Evolutionary conservation across 495 filamentous ascomycete genomes (phyloP).

Genomic region (Aspergillus nidulans): DNA sequence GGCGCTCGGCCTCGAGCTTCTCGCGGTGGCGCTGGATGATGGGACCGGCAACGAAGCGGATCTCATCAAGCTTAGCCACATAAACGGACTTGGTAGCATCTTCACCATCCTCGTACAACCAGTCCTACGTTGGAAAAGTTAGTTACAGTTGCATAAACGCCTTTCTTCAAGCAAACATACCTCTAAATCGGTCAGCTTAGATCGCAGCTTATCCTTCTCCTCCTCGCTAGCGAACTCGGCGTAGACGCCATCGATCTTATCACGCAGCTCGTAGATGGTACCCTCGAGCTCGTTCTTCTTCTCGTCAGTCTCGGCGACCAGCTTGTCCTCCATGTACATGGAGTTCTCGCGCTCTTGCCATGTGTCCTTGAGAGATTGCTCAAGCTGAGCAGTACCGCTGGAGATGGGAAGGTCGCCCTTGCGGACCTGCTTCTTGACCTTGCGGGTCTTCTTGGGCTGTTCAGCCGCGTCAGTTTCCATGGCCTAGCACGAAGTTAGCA

Average conservation of each 20-base stretch:
- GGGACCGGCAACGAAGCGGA: slow-evolving; percentile 83
- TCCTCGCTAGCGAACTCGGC: slow-evolving; percentile 84
- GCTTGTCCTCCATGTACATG: slow-evolving; percentile 98
- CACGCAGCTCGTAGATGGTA: slow-evolving; percentile 91
- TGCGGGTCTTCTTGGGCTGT: slow-evolving; percentile 85
- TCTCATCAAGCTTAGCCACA: slow-evolving; percentile 90
- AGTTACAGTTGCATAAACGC: not conserved
- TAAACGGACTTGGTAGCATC: slow-evolving; percentile 93
- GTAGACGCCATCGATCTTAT: slow-evolving; percentile 89
- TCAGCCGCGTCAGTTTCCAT: slow-evolving; percentile 86
- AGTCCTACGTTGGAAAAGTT: slow-evolving; percentile 59
- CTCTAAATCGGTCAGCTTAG: slow-evolving; percentile 77
- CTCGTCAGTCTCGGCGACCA: slow-evolving; percentile 96
- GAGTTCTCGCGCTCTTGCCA: slow-evolving; percentile 73
- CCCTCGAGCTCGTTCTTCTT: slow-evolving; percentile 99
- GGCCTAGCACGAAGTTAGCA: slow-evolving; percentile 51
- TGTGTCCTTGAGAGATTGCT: slow-evolving; percentile 58
- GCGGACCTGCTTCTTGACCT: slow-evolving; percentile 99
- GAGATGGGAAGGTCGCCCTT: slow-evolving; percentile 94
- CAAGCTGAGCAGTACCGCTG: slow-evolving; percentile 73
- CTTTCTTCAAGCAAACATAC: slow-evolving; percentile 46
- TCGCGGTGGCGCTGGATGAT: slow-evolving; percentile 94
- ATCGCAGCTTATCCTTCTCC: slow-evolving; percentile 79
- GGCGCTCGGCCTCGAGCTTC: slow-evolving; percentile 84
- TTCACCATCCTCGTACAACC: slow-evolving; percentile 97